Evolutionary conservation across 2,329 filamentous ascomycete species (phyloP).

Genomic region (Alternaria novae-zelandiae): DNA sequence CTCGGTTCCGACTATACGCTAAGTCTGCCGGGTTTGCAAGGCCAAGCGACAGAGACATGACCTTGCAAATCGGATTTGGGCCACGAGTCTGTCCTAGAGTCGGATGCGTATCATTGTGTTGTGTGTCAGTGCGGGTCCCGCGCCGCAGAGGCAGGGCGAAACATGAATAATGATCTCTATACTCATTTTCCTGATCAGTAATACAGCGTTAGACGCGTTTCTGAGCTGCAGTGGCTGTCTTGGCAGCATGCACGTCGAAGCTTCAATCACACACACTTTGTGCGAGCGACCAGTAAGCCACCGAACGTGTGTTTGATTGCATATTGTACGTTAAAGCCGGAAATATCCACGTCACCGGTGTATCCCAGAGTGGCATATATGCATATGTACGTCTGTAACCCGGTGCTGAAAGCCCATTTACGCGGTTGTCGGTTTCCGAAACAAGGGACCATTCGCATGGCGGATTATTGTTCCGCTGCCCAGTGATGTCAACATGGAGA

Average conservation of each 20-base stretch:
- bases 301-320: slow-evolving; percentile 8
- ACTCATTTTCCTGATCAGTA: not conserved
- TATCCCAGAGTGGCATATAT: slow-evolving; percentile 7
- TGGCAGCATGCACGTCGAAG: slow-evolving; percentile 20
- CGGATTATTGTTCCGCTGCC: slow-evolving; percentile 17
- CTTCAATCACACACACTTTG: slow-evolving; percentile 8
- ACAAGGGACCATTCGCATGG: slow-evolving; percentile 4
- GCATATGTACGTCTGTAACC: slow-evolving; percentile 5
- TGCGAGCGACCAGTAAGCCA: slow-evolving; percentile 12
- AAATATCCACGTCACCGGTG: slow-evolving; percentile 9
- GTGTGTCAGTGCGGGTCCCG: slow-evolving; percentile 1
- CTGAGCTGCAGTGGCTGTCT: slow-evolving; percentile 11
- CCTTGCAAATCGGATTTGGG: not conserved
- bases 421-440: slow-evolving; percentile 11
- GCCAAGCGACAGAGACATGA: not conserved
- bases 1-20: slow-evolving; percentile 7
- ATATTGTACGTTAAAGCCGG: not conserved
- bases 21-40: not conserved
- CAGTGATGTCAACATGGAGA: slow-evolving; percentile 2
- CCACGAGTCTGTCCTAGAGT: not conserved
- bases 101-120: not conserved
- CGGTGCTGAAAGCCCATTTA: not conserved
- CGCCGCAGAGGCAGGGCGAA: not conserved
- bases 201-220: slow-evolving; percentile 1
- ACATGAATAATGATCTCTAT: not conserved